Evolutionary conservation across 768 basidiomycete genomes (phyloP).

Genomic region (Termitomyces sp.): DNA sequence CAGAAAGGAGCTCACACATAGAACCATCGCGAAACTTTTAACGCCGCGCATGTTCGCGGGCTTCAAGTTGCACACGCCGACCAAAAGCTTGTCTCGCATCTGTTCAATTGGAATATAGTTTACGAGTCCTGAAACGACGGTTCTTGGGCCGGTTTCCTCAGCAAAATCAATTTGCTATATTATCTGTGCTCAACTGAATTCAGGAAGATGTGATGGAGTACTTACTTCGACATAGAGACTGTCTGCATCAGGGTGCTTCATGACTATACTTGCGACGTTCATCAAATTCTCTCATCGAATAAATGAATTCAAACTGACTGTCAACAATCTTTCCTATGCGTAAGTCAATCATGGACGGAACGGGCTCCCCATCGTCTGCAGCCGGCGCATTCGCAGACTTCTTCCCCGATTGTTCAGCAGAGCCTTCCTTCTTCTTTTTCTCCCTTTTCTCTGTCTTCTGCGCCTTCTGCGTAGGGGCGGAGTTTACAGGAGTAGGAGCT

Average conservation of each 20-base stretch:
- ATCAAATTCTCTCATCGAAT: not conserved
- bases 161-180: constrained; percentile 91
- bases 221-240: constrained; percentile 90
- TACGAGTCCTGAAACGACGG: constrained; percentile 95
- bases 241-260: constrained; percentile 96
- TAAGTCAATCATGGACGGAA: constrained; percentile 96
- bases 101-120: constrained; percentile 95
- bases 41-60: constrained; percentile 96
- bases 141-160: constrained; percentile 90
- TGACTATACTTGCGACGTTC: constrained; percentile 47
- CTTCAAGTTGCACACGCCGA: constrained; percentile 91
- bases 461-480: constrained; percentile 35
- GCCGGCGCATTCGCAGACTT: constrained; percentile 34
- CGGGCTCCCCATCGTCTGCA: constrained; percentile 73
- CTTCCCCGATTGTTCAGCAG: constrained; percentile 20
- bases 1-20: constrained; percentile 57
- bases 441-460: constrained; percentile 55
- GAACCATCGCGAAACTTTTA: constrained; percentile 97
- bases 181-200: not conserved
- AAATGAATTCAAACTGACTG: constrained; percentile 40
- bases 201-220: not conserved
- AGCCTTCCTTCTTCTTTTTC: constrained; percentile 31
- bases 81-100: constrained; percentile 78
- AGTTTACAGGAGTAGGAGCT: not conserved
- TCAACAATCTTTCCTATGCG: constrained; percentile 91